Evolutionary conservation across 352 stramenopile genomes (phyloP), one percentile per base, ranked within the genome.

Genomic region (Thraustochytrium striatum): DNA sequence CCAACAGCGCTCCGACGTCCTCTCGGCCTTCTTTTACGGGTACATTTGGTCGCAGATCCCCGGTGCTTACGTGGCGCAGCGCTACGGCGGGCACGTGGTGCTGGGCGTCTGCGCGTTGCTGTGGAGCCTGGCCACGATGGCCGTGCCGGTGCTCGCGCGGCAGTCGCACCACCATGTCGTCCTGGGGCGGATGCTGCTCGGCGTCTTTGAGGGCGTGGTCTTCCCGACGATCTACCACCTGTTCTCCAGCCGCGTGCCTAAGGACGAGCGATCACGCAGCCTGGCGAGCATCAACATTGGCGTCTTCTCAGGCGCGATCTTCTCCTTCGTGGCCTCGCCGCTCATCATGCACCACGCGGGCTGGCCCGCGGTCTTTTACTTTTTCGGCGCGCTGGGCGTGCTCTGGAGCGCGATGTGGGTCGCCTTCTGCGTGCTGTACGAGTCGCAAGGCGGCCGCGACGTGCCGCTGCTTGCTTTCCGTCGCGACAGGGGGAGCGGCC

Each of bases 141-240:
- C 41, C 9, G 70, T 80, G 38, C 70, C 70, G 7, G 7, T 59
- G 28, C 58, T 80, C 16, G 58, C 70, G n/a, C 33, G 38, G 25
- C n/a, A 39, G 11, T 69, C 55, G 32, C 25, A 72, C 28, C 16
- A 44, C 3, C 30, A 80, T 69, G 55, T 80, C 3, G 41, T 70
- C 53, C 58, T 41, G n/a, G 58, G 58, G 5, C 55, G 70, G 2
- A 61, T 80, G 11, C 16, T 33, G n/a, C 58, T 80, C 19, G 70
- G 70, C 39, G n/a, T 80, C 21, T 80, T 52, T 32, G 70, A 80
- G 28, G 70, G 70, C 2, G 53, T 52, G 21, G 38, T 30, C 30
- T 80, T 80, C 32, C 70, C 70, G n/a, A 47, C 53, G 0, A 80
- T 80, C 28, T 80, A 80, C 38, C 70, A 80, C 43, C 70, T 80